Evolutionary conservation across 2,329 filamentous ascomycete species (phyloP), one percentile per base, ranked within the genome.

Genomic region (Paramyrothecium sp.): DNA sequence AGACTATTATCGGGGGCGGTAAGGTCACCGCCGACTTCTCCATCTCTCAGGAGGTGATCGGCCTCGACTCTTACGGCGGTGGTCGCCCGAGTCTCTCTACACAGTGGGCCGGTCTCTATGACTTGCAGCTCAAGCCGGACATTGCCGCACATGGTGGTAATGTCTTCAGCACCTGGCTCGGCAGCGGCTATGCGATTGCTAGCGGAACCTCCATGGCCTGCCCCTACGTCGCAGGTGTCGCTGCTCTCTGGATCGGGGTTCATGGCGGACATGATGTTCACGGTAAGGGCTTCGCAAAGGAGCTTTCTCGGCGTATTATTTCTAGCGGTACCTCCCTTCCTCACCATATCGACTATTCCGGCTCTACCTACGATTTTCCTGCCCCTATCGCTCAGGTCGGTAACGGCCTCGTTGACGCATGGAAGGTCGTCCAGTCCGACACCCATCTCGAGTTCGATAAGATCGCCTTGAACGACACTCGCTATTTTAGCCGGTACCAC

Each of bases 191-290:
- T 54, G 71, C 70, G 3, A 70, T 80, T 5, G 3, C 13, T 67
- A 76, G 33, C 53, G 80, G 80, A 48, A 82, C 80, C 0, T 80
- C 76, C 2, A 81, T 82, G 79, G 74, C 78, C 3, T 73, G 72
- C 51, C 78, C 78, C 2, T 78, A 77, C 55, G 69, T 79, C 5
- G 78, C 78, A 23, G 78, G 77, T 22, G 67, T 75, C 23, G 72
- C 73, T 3, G 73, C 72, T 20, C 65, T 75, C n/a, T 75, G 71
- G 46, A 67, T 75, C 52, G 59, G 68, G 7, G 64, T 62, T 11
- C 59, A 67, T 34, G 73, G 73, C 12, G 70, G 72, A 4, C 70
- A 68, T 8, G 56, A 56, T 3, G 57, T 61, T 3, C 65, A 74
- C 51, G 7, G 7, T 20, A 65, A 66, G 33, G 66, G 58, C 8